Percentiles rank a stretch among this genome's conserved stretches.
phyloP scores from a whole-genome alignment of 805 yeast species.

The Lachancea mirantina region DNA sequence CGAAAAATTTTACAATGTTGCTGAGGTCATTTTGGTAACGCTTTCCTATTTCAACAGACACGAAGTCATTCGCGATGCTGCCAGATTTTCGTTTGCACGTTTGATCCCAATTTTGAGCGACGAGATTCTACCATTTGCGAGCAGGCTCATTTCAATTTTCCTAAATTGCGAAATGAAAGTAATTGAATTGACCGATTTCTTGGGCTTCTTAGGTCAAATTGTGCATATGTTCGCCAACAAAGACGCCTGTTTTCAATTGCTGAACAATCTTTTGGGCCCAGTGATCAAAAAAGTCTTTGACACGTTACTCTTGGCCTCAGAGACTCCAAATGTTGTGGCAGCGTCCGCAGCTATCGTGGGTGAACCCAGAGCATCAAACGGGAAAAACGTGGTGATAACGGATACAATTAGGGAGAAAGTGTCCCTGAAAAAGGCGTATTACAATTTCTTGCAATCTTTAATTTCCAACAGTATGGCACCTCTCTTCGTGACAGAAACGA shows the following conservation, averaged over 20 bases:
- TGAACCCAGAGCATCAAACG: conserved; percentile 5
- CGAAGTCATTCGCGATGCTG: conserved; percentile 73
- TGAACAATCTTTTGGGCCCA: conserved; percentile 71
- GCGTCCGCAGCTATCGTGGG: conserved; percentile 5
- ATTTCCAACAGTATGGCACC: conserved; percentile 75
- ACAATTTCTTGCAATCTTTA: conserved; percentile 61
- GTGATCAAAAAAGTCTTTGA: conserved; percentile 56
- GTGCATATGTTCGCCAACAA: conserved; percentile 68
- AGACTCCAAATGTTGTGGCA: conserved; percentile 23
- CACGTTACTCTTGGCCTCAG: conserved; percentile 39
- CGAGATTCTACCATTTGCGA: conserved; percentile 48
- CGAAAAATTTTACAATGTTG: conserved; percentile 54
- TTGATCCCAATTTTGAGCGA: conserved; percentile 66
- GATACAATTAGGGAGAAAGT: conserved; percentile 60
- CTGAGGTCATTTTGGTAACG: conserved; percentile 78
- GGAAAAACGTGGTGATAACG: conserved; percentile 37
- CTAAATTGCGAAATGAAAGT: conserved; percentile 49
- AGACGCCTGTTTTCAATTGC: conserved; percentile 60
- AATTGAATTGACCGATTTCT: conserved; percentile 69
- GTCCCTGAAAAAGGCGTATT: conserved; percentile 60
- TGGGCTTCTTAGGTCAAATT: conserved; percentile 82
- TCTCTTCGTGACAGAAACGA: conserved; percentile 61
- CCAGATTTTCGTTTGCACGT: conserved; percentile 82
- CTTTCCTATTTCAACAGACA: conserved; percentile 63
- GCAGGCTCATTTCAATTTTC: conserved; percentile 60